Percentiles rank a stretch among this genome's conserved stretches.
These are phyloP conservation scores for Aspergillus eucalypticola DNA, from an alignment of 2,329 filamentous ascomycete species.

Conservation along the genomic window DNA sequence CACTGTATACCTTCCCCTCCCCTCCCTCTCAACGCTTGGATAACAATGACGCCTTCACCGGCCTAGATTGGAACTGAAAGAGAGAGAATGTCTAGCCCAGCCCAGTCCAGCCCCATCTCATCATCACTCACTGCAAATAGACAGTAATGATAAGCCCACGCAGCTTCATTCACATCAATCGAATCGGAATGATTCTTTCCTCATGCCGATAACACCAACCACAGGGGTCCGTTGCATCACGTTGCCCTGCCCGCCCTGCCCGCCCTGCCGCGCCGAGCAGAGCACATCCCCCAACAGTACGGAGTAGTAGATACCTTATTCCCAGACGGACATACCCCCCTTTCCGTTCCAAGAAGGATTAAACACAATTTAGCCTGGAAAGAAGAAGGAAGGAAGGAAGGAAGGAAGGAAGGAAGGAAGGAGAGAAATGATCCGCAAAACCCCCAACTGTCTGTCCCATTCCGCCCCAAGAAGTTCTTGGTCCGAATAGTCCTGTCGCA, in stretches of 20 bases:
- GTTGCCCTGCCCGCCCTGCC: constrained; percentile 22
- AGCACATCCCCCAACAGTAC: too few relatives aligned
- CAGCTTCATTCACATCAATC: background rate
- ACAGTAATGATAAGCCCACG: background rate
- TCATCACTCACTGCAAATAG: too few relatives aligned
- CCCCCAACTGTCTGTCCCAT: background rate
- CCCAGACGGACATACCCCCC: background rate
- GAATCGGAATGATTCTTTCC: constrained; percentile 9
- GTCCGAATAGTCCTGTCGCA: constrained; percentile 1
- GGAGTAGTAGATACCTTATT: too few relatives aligned
- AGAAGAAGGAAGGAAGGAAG: background rate
- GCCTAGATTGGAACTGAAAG: background rate
- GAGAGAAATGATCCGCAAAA: background rate
- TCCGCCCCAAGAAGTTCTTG: background rate
- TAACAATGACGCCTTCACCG: background rate
- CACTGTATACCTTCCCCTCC: background rate
- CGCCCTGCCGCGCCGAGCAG: background rate
- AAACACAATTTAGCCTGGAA: too few relatives aligned
- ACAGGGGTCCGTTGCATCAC: constrained; percentile 28
- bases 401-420: background rate
- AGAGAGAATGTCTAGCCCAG: background rate
- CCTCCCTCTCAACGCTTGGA: background rate
- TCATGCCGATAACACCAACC: constrained; percentile 30
- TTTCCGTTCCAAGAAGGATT: constrained; percentile 12
- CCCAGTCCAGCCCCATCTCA: background rate